Conservation (phyloP, 2,329 filamentous ascomycete genomes). For the Aschersonia sp. region DNA sequence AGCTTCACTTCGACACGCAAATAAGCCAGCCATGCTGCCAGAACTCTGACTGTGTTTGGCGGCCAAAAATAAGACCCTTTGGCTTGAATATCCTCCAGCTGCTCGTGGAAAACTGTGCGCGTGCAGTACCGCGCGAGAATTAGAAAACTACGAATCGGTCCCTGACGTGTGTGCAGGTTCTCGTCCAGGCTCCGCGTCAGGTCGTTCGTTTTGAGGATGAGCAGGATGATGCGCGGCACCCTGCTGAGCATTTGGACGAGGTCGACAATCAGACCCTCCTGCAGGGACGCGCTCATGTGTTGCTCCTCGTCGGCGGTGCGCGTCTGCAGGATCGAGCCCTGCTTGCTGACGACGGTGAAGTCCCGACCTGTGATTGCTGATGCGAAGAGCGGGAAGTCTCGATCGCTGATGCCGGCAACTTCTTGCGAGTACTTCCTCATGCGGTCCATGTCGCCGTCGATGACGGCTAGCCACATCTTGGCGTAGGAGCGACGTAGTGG, state of each 20-base stretch:
- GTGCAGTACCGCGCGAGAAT: constrained; percentile 57
- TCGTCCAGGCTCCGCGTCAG: constrained; percentile 89
- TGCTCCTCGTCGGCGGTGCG: constrained; percentile 70
- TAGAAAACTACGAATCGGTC: constrained; percentile 50
- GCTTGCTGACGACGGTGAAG: constrained; percentile 57
- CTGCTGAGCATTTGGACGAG: constrained; percentile 77
- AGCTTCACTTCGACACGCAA: constrained; percentile 48
- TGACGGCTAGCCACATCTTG: constrained; percentile 92
- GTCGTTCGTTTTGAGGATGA: constrained; percentile 97
- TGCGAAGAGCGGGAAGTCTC: constrained; percentile 89
- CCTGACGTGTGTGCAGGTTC: constrained; percentile 61
- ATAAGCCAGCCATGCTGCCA: constrained; percentile 43
- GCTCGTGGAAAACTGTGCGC: constrained; percentile 50
- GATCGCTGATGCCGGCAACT: constrained; percentile 76
- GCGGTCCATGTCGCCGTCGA: constrained; percentile 68
- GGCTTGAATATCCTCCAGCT: constrained; percentile 40
- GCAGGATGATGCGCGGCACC: constrained; percentile 80
- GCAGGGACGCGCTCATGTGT: constrained; percentile 68
- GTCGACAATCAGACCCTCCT: constrained; percentile 78
- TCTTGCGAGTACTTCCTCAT: constrained; percentile 87
- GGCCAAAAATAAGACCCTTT: constrained; percentile 45
- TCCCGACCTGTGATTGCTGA: constrained; percentile 93
- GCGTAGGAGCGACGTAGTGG: constrained; percentile 74
- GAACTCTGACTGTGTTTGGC: constrained; percentile 35
- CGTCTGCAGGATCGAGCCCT: constrained; percentile 38